phyloP scores from a whole-genome alignment of 1,284 basidiomycete species.

The Cutaneotrichosporon cutaneum region DNA sequence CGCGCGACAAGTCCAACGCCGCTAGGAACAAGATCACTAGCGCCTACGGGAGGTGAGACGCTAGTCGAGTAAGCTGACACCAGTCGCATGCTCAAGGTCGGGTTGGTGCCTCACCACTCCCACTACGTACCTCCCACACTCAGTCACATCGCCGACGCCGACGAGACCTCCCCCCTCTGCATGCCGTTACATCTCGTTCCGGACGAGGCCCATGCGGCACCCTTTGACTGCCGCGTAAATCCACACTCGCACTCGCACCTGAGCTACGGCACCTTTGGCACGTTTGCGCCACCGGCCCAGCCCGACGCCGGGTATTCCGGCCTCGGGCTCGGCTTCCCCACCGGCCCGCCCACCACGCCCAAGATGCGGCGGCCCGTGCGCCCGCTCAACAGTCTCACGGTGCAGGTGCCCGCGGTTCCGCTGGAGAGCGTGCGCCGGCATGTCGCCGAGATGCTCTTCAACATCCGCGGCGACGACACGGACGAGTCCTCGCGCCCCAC shows the following conservation, averaged over 20 bases:
- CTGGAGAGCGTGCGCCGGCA: constrained; percentile 1
- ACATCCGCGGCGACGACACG: constrained; percentile 2
- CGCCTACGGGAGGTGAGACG: constrained; percentile 8
- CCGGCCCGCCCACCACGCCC: background rate
- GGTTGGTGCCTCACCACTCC: background rate
- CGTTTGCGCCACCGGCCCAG: background rate
- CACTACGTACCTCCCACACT: background rate
- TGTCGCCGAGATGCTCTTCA: constrained; percentile 10
- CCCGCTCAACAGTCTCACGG: background rate
- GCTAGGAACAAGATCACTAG: constrained; percentile 9
- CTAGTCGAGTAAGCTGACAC: background rate
- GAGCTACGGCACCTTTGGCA: constrained; percentile 6
- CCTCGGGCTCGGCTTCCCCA: constrained; percentile 2
- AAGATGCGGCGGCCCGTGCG: background rate
- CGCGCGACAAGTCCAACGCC: background rate
- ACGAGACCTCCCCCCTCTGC: background rate
- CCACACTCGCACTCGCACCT: background rate
- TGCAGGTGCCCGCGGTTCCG: background rate
- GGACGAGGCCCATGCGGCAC: background rate
- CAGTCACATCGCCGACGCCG: background rate
- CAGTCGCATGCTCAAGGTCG: constrained; percentile 11
- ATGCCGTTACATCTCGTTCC: background rate
- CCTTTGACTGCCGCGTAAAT: background rate
- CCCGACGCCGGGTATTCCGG: background rate
- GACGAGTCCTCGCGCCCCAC: background rate